These are phyloP conservation scores for Peronospora belbahrii DNA, from an alignment of 352 stramenopile genomes.

Conservation along the genomic window DNA sequence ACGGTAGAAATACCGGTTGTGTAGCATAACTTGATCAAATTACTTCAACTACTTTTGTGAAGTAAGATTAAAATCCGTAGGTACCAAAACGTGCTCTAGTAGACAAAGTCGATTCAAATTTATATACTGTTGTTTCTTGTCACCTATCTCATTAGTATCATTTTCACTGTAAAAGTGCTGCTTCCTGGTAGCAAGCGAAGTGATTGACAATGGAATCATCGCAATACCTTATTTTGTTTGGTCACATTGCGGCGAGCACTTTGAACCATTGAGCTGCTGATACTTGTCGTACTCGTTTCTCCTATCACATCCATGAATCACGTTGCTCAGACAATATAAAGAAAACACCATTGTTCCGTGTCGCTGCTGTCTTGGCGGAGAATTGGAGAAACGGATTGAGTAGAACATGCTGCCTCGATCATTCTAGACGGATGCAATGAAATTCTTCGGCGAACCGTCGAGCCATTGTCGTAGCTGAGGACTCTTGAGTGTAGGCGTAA, in stretches of 20 bases:
- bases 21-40: no score
- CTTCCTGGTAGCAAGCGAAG: no score
- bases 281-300: constrained; percentile 1
- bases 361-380: constrained; percentile 1
- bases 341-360: background rate
- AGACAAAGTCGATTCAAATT: no score
- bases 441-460: constrained; percentile 73
- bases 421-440: constrained; percentile 68
- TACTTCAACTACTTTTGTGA: no score
- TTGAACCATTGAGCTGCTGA: background rate
- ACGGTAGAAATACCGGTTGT: no score
- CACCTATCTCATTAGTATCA: no score
- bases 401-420: constrained; percentile 18
- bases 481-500: constrained; percentile 83
- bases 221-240: constrained; percentile 16
- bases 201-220: constrained; percentile 19
- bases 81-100: no score
- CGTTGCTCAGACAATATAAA: constrained; percentile 21
- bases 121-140: no score
- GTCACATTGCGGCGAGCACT: constrained; percentile 7
- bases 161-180: no score
- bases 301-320: no score
- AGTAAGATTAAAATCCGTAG: no score
- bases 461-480: constrained; percentile 79
- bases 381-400: background rate